phyloP scores from a whole-genome alignment of 257 asterid species.

The Solanum chiquidenum region DNA sequence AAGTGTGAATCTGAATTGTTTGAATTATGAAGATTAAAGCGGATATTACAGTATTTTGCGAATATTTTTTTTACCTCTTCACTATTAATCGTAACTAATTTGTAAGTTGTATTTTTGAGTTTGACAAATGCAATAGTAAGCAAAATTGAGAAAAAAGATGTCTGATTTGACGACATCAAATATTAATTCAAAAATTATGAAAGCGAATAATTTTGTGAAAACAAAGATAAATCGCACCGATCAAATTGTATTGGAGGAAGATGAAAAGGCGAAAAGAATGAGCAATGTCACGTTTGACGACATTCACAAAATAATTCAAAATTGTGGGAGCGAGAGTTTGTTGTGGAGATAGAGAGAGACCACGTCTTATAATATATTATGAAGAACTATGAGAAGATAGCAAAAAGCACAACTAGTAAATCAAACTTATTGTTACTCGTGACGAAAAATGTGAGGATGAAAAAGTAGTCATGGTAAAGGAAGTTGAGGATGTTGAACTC shows the following conservation, averaged over 20 bases:
- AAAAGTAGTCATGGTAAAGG: not conserved
- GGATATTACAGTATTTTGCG: not conserved
- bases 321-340: not conserved
- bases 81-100: not conserved
- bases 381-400: not conserved
- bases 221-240: too few relatives aligned
- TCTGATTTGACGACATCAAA: accelerated
- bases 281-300: not conserved
- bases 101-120: not conserved
- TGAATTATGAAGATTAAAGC: not conserved
- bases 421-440: not conserved
- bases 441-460: not conserved
- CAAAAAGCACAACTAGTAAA: not conserved
- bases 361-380: too few relatives aligned
- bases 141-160: not conserved
- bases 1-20: too few relatives aligned
- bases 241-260: too few relatives aligned
- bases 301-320: too few relatives aligned
- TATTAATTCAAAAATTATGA: not conserved
- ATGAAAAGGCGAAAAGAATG: not conserved
- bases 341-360: not conserved
- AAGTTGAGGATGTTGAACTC: not conserved
- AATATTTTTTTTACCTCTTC: not conserved
- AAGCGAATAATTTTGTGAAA: too few relatives aligned
- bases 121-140: not conserved